Base-by-base conservation (phyloP, 2,329 filamentous ascomycete genomes). In the Aspergillus unguis region DNA sequence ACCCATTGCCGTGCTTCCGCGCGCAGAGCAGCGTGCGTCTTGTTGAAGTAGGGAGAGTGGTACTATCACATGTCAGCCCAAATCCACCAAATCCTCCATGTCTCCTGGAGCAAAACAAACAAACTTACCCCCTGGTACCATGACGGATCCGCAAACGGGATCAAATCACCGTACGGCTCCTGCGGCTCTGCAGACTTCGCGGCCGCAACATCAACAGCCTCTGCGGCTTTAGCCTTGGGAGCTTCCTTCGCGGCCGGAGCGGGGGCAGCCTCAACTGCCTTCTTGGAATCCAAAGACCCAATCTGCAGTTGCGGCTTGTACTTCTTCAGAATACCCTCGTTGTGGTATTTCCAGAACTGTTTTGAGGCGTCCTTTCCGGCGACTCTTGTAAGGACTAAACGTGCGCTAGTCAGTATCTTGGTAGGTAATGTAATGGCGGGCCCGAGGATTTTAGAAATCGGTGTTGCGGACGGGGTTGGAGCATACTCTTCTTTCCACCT, bases 21-120 rank as follows among this genome's bases (percentile, higher is more conserved):
- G 55, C 94, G 90, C 45, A 99, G 86, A 47, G 90, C 91, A 52
- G 85, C 92, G 74, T 99, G 94, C 4, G 90, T 85, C 74, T 96
- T 87, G 76, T 96, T 96, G 81, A 87, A 95, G 81, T 96, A 97
- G 28, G 92, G 90, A 1, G 92, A 96, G 77, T 95, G 89, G 75
- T 96, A 95, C 88, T 95, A 45, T 38, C 31, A 9, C 35, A 27
- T 29, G 58, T 46, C 42, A 46, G 32, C 29, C 29, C 27, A 6
- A n/a, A 25, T 4, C 6, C 33, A 2, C 23, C 4, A 38, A 11
- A 4, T 6, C 11, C 5, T 5, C 17, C 4, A 6, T 25, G 25
- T 25, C 32, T 23, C 11, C 11, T 4, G 6, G n/a, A 25, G 25
- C 11, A 38, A 11, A 29, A 23, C 11, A 29, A 32, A 32, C 29